Base-by-base conservation (phyloP, 2,329 filamentous ascomycete genomes). In the Stagonosporopsis tanaceti region DNA sequence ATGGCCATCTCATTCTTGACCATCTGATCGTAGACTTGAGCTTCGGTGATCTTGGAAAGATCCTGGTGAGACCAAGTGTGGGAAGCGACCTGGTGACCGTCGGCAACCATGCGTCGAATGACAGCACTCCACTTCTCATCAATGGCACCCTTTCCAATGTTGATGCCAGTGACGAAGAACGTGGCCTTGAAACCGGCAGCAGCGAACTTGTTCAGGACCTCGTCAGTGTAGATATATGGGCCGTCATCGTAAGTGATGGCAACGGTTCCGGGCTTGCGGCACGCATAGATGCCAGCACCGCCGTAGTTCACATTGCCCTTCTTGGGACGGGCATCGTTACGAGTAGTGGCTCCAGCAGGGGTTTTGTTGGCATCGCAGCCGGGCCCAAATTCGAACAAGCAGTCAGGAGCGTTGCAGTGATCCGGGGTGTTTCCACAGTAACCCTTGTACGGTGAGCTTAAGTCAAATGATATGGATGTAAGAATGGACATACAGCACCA, bases 171-270 rank as follows among this genome's bases (percentile, higher is more conserved):
- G 55, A 89, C 78, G 70, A 89, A 90, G 74, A 91, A 90, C 0
- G 88, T 90, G 0, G 86, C 88, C 59, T 85, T 87, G n/a, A 84
- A 86, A 22, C 81, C 76, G 62, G 86, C 86, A 22, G 77, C 77
- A 47, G 81, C 79, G 30, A 90, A 80, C 50, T 85, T 79, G 64
- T 88, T 82, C 7, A 90, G 80, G 6, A 90, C 79, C 53, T 85
- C 80, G 28, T 77, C 76, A 0, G 87, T 90, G 71, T 87, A 89
- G 28, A 81, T 76, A 62, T 85, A 75, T 25, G 87, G 88, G 0
- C 88, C 88, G 68, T 90, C 88, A 65, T 90, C 87, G 61, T 84
- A 90, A 0, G 87, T 90, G 51, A 90, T 76, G 14, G 88, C 88
- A 61, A 90, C 82, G 4, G 84, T 85, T 50, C 86, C 85, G 2